Conservation (phyloP, 2,329 filamentous ascomycete species). For the Trichoderma breve region DNA sequence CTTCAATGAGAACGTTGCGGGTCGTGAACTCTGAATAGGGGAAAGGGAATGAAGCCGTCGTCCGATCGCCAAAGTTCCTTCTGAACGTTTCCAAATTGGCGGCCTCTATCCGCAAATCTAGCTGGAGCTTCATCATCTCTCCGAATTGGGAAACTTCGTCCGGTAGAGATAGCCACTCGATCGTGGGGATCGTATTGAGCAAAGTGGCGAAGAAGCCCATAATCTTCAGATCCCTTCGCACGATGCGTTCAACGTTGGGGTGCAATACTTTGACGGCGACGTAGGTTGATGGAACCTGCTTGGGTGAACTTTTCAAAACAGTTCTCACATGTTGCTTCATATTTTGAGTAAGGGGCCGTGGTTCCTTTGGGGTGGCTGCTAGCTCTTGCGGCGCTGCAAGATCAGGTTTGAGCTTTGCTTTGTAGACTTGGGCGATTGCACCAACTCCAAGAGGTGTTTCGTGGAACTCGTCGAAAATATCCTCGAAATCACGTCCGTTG, state of each 20-base stretch:
- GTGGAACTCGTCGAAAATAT: slow-evolving; percentile 95
- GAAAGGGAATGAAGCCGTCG: slow-evolving; percentile 95
- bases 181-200: slow-evolving; percentile 85
- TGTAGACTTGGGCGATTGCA: slow-evolving; percentile 97
- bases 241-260: slow-evolving; percentile 82
- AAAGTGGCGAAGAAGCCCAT: slow-evolving; percentile 87
- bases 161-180: slow-evolving; percentile 94
- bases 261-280: slow-evolving; percentile 97
- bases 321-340: slow-evolving; percentile 80
- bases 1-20: slow-evolving; percentile 86
- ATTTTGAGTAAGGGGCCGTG: slow-evolving; percentile 59
- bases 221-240: slow-evolving; percentile 86
- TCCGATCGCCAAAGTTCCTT: slow-evolving; percentile 82
- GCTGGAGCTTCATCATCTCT: slow-evolving; percentile 97
- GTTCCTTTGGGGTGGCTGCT: slow-evolving; percentile 42
- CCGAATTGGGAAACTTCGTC: slow-evolving; percentile 94
- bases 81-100: slow-evolving; percentile 87
- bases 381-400: slow-evolving; percentile 64
- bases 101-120: slow-evolving; percentile 91
- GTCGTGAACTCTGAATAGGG: slow-evolving; percentile 92
- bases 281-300: slow-evolving; percentile 82
- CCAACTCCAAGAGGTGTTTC: slow-evolving; percentile 87
- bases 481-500: slow-evolving; percentile 72
- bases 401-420: slow-evolving; percentile 81
- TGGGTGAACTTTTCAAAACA: slow-evolving; percentile 81